Conservation (phyloP, 768 basidiomycete species). For the Dacryopinax spathularia region DNA sequence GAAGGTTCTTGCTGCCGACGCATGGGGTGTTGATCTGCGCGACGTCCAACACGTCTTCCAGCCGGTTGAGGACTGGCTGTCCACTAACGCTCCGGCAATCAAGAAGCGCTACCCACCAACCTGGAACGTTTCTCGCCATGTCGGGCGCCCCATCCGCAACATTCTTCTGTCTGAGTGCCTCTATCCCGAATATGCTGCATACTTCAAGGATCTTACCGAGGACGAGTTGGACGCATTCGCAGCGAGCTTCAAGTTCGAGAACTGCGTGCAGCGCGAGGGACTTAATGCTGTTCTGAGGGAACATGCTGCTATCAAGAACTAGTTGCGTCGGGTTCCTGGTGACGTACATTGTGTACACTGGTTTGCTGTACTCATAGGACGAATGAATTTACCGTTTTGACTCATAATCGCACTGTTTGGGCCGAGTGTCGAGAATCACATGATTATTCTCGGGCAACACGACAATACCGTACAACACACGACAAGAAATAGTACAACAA, state of each 20-base stretch:
- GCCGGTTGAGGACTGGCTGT: conserved; percentile 42
- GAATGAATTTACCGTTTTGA: not conserved
- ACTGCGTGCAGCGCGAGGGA: conserved; percentile 53
- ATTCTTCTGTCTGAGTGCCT: conserved; percentile 60
- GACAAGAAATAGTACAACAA: no score
- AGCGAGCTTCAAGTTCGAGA: conserved; percentile 56
- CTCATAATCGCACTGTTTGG: not conserved
- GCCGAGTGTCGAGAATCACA: not conserved
- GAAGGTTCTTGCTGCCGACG: conserved; percentile 59
- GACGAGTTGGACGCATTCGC: conserved; percentile 58
- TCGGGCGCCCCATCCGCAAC: conserved; percentile 41
- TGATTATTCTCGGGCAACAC: not conserved
- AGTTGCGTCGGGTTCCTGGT: not conserved
- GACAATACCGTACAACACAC: no score
- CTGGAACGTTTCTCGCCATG: conserved; percentile 21
- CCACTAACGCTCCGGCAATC: conserved; percentile 29
- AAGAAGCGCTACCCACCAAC: conserved; percentile 36
- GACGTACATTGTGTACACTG: not conserved
- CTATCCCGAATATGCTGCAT: conserved; percentile 53
- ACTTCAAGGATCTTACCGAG: conserved; percentile 24
- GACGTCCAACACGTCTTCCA: conserved; percentile 45
- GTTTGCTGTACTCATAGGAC: not conserved
- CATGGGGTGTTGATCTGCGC: conserved; percentile 59
- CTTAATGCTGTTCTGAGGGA: conserved; percentile 34
- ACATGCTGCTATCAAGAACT: conserved; percentile 10